Base-by-base conservation (phyloP, 129 eudicot species). In the Dittrichia graveolens region DNA sequence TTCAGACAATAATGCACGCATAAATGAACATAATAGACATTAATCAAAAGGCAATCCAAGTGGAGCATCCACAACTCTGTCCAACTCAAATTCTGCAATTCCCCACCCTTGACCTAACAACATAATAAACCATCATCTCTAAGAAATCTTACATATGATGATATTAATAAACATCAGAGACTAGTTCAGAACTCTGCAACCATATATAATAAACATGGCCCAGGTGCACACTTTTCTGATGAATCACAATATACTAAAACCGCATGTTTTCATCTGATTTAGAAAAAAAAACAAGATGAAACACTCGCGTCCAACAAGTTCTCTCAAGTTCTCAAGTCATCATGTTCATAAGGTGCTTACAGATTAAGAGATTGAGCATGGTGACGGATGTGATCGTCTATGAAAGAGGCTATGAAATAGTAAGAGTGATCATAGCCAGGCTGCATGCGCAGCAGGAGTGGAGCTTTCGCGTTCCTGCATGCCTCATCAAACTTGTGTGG, bases 371-470 rank as follows among this genome's bases (percentile, higher is more conserved):
- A 97, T 79, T 95, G 99, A 76, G 97, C 96, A 68, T 95, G 99
- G 76, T 95, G 99, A 69, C 85, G 89, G 71, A 95, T 88, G 81
- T 95, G 99, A 52, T 95, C 99, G 10, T 95, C 99, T n/a, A 95
- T 91, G 83, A 95, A 95, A 60, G 97, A 79, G 38, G 99, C 81
- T 13, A 95, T 80, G 87, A 95, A 95, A 57, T 62, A 88, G 74
- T 84, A 95, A 8, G 99, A 90, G 94, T 95, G 99, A 52, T 95
- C 99, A 42, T 95, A 95, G 53, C 99, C 99, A 45, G 96, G 91
- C 56, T 88, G 96, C 83, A 90, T 75, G 38, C 97, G 83, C 70
- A 95, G 71, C 39, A 95, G 79, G 7, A 95, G 88, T 42, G 99
- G 99, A 66, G 80, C 94, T 77, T 80, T 81, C 7, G 67, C 88